Evolutionary conservation across 2,329 filamentous ascomycete species (phyloP).

Genomic region (Cladophialophora yegresii): DNA sequence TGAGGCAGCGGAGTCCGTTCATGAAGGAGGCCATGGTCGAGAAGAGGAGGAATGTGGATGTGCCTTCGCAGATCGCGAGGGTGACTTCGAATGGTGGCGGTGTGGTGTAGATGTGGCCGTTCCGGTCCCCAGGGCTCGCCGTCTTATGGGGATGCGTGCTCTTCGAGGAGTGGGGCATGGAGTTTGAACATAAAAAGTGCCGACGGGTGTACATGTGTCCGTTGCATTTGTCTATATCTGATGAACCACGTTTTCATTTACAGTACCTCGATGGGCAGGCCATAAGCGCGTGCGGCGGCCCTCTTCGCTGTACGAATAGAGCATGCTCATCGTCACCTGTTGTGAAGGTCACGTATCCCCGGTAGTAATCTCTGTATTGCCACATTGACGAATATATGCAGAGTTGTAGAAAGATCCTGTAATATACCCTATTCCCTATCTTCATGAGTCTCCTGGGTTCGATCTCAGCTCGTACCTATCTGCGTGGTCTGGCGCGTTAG

Average conservation of each 20-base stretch:
- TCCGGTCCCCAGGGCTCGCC: too few relatives aligned
- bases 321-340: not conserved
- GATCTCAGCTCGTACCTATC: not conserved
- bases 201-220: not conserved
- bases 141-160: too few relatives aligned
- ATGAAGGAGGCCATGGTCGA: constrained; percentile 27
- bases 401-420: too few relatives aligned
- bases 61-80: not conserved
- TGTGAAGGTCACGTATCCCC: not conserved
- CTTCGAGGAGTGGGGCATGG: too few relatives aligned
- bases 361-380: not conserved
- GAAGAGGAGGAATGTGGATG: constrained; percentile 1
- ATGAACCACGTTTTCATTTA: too few relatives aligned
- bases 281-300: not conserved
- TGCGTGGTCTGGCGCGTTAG: not conserved
- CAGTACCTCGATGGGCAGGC: not conserved
- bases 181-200: too few relatives aligned
- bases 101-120: too few relatives aligned
- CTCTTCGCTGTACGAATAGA: too few relatives aligned
- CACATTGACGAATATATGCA: too few relatives aligned
- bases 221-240: not conserved
- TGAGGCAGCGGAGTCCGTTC: constrained; percentile 24
- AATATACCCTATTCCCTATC: too few relatives aligned
- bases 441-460: not conserved
- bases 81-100: not conserved